Evolutionary conservation across 1,284 basidiomycete species (phyloP).

Genomic region (Tilletia setariae): DNA sequence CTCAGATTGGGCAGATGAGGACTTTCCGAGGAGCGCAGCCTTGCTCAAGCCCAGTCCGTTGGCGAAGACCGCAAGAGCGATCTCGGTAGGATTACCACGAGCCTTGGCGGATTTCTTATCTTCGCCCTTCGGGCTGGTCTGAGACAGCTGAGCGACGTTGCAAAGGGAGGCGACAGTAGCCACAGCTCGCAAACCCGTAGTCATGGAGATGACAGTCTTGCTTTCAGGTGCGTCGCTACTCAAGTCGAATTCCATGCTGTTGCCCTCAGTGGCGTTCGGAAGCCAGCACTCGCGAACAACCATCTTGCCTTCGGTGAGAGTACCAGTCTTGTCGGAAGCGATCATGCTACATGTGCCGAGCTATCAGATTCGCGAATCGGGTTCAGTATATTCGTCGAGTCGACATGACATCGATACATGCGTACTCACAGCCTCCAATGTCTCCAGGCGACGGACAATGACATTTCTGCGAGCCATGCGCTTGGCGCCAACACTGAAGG

Average conservation of each 20-base stretch:
- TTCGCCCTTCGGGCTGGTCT: constrained; percentile 19
- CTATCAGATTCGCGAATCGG: neutral
- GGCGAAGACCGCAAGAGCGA: constrained; percentile 42
- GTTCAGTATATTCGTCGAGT: constrained; percentile 46
- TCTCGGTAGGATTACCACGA: constrained; percentile 46
- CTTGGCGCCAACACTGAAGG: constrained; percentile 47
- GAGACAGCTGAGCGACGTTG: constrained; percentile 41
- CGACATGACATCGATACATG: neutral
- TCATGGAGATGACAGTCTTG: neutral
- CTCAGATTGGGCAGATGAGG: neutral
- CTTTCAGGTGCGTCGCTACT: too few relatives aligned
- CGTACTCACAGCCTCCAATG: constrained; percentile 41
- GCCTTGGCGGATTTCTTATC: constrained; percentile 32
- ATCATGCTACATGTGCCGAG: constrained; percentile 91
- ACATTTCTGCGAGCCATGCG: constrained; percentile 47
- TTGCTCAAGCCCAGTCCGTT: constrained; percentile 28
- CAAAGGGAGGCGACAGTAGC: constrained; percentile 43
- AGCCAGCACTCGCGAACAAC: constrained; percentile 42
- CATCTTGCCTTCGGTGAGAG: constrained; percentile 49
- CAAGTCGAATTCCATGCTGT: neutral
- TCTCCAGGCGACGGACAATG: constrained; percentile 45
- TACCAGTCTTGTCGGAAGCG: constrained; percentile 79
- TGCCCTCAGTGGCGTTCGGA: constrained; percentile 6
- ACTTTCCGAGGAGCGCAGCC: constrained; percentile 8
- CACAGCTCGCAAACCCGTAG: constrained; percentile 24